Base-by-base conservation (phyloP, 345 rosid genomes). In the Salix brachista region DNA sequence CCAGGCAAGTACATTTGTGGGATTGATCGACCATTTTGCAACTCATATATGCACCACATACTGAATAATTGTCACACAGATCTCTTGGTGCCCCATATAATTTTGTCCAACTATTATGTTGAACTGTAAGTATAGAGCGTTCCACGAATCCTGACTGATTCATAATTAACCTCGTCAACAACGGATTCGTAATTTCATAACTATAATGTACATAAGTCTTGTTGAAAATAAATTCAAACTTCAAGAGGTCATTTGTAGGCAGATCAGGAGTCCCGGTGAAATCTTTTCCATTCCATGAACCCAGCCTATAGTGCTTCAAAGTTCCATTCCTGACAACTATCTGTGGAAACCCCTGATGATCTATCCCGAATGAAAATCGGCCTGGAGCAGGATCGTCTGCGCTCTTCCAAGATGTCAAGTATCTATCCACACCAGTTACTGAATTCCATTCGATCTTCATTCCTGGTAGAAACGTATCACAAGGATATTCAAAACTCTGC, bases 261-360 rank as follows among this genome's bases (percentile, higher is more conserved):
- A 70, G 41, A 0, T 23, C 14, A n/a, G 78, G 75, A 50, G 69
- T 64, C 21, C 85, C 85, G 0, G 73, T 64, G 21, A 77, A 83
- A 8, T 42, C 21, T 16, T 8, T n/a, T 11, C 85, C 85, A 52
- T 83, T 79, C 85, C 85, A 79, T 9, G 81, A 70, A 1, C 85
- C 83, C 5, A 42, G 54, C 48, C 85, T 64, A 48, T 44, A 76
- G 2, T 28, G 36, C 46, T 64, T 69, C 3, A 1, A 21, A 16
- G 66, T 9, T 21, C 72, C 72, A 2, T 79, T 76, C 61, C 32
- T 41, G 0, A 76, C 9, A 26, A 83, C 73, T 4, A 82, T 17
- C 28, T 83, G 83, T 1, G 83, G 85, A 73, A 37, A 77, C 32
- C 83, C 85, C 18, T 5, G 42, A 26, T 73, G 28, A 60, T 79